Evolutionary conservation across 179 eudicot genomes (phyloP).

Genomic region (Vitellaria paradoxa): DNA sequence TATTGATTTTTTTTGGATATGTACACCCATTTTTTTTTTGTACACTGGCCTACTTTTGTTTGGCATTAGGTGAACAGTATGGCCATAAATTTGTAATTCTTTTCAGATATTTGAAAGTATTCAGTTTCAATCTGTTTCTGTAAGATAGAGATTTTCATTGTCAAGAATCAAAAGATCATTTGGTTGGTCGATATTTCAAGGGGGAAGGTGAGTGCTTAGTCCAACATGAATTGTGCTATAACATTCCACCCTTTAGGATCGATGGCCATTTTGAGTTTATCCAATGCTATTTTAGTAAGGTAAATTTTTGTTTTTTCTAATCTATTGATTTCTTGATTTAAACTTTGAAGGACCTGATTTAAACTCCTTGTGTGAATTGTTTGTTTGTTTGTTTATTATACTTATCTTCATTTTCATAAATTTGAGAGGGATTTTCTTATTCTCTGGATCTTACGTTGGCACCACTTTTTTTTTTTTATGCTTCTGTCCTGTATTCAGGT

Average conservation of each 20-base stretch:
- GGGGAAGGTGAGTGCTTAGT: too few relatives aligned
- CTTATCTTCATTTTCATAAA: not conserved
- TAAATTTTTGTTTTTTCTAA: not conserved
- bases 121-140: not conserved
- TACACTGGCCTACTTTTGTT: not conserved
- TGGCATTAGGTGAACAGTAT: not conserved
- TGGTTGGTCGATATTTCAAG: not conserved
- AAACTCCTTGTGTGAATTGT: slow-evolving; percentile 2
- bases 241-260: not conserved
- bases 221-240: too few relatives aligned
- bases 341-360: not conserved
- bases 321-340: not conserved
- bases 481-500: too few relatives aligned
- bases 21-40: not conserved
- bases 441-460: not conserved
- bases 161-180: not conserved
- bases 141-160: not conserved
- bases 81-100: not conserved
- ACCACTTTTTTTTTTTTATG: not conserved
- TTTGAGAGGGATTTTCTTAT: not conserved
- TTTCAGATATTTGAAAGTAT: not conserved
- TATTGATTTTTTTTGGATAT: not conserved
- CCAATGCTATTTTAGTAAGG: not conserved
- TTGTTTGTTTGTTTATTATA: too few relatives aligned
- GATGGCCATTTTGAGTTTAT: too few relatives aligned